Base-by-base conservation (phyloP, 176 grass and related monocot genomes). In the Thalia dealbata region DNA sequence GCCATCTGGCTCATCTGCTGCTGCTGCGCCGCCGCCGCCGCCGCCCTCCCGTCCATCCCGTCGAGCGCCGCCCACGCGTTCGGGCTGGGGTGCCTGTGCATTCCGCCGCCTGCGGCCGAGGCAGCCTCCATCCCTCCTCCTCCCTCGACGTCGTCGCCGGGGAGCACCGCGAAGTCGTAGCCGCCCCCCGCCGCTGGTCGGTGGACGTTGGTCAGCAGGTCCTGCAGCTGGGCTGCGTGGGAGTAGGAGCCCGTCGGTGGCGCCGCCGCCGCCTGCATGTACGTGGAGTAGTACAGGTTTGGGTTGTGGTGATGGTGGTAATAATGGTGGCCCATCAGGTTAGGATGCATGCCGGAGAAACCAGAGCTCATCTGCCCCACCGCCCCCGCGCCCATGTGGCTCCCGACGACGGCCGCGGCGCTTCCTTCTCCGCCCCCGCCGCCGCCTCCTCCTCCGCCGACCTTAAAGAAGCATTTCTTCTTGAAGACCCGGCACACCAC, bases 381-480 rank as follows among this genome's bases (percentile, higher is more conserved):
- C 6, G 45, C 45, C 45, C 10, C 45, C 4, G 4, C 41, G 12
- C 7, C 16, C 1, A 63, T 27, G n/a, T 64, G 73, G 38, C 25
- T 64, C 55, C 62, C 55, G 1, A 28, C 3, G 22, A 12, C 28
- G 9, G 10, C 58, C n/a, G n/a, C n/a, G 45, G 5, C 11, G 4
- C 56, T 10, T 19, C 11, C 73, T 12, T 22, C 58, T 14, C 67
- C 42, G 38, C 67, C 84, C 5, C 45, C 11, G 4, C 56, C 21
- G 45, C 45, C 11, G 4, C 56, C 21, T 19, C 11, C 73, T 12
- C 38, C 58, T 14, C 67, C 42, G 38, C 67, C 84, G 22, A 91
- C 77, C 65, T 93, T 99, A 61, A 99, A 99, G 75, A 99, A 99
- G 52, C 87, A 99, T 77, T 99, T 99, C 86, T 99, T 99, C 85